Conservation (phyloP, 2,329 filamentous ascomycete genomes). For the Colletotrichum phormii region DNA sequence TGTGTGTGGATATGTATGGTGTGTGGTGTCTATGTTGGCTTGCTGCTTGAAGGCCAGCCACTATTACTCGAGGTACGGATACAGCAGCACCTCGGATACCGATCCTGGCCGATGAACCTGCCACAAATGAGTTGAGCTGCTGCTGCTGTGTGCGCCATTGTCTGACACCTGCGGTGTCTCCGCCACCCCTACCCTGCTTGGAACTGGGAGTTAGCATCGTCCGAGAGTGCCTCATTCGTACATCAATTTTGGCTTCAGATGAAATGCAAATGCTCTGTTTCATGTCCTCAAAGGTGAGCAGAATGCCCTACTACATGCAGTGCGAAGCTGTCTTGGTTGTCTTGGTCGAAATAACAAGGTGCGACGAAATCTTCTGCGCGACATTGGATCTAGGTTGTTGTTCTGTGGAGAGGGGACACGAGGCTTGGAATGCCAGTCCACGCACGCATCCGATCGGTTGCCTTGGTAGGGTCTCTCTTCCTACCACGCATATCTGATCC, state of each 20-base stretch:
- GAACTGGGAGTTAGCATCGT: not conserved
- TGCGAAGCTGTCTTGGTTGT: not conserved
- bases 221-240: not conserved
- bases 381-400: not conserved
- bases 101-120: not conserved
- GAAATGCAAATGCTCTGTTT: not conserved
- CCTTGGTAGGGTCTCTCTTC: not conserved
- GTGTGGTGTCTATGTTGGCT: not conserved
- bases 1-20: not conserved
- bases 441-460: not conserved
- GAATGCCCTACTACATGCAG: not conserved
- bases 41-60: not conserved
- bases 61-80: not conserved
- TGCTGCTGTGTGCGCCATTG: not conserved
- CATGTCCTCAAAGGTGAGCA: not conserved
- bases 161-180: not conserved
- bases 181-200: not conserved
- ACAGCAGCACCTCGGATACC: not conserved
- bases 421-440: not conserved
- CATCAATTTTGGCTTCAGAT: not conserved
- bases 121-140: not conserved
- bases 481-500: conserved; percentile 1
- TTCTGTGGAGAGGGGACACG: not conserved
- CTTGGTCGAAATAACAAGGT: not conserved
- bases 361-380: not conserved